phyloP scores from a whole-genome alignment of 2,329 filamentous ascomycete species.

The Sclerotinia borealis region DNA sequence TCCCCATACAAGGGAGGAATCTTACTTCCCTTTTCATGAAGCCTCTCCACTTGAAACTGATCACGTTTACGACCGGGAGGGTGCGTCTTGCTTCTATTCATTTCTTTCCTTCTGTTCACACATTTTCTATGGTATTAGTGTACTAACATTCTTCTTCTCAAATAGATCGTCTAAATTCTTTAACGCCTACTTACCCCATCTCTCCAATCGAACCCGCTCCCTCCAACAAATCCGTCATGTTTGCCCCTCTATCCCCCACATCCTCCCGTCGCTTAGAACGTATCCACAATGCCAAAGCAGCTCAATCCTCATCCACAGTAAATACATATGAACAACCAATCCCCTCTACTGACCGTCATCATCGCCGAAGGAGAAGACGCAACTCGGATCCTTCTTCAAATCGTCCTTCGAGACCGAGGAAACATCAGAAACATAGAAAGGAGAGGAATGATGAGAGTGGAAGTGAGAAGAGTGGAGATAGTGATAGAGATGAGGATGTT shows the following conservation, averaged over 20 bases:
- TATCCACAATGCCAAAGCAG: constrained; percentile 7
- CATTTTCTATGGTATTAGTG: too few species aligned
- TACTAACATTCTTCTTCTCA: background rate
- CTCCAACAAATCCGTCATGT: constrained; percentile 29
- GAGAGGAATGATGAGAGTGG: constrained; percentile 16
- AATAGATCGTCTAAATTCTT: constrained; percentile 6
- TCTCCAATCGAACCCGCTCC: background rate
- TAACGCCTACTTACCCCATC: background rate
- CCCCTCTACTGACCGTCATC: constrained; percentile 11
- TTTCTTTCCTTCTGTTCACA: constrained; percentile 1
- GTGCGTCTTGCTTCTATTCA: constrained; percentile 15
- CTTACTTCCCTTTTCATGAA: constrained; percentile 28
- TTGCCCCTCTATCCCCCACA: constrained; percentile 30
- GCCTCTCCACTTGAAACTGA: constrained; percentile 22
- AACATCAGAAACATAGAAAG: constrained; percentile 19
- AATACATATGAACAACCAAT: constrained; percentile 10
- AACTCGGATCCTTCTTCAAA: constrained; percentile 30
- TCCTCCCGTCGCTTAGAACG: constrained; percentile 20
- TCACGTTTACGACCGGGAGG: constrained; percentile 20
- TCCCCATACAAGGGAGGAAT: constrained; percentile 11
- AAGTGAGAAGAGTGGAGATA: constrained; percentile 13
- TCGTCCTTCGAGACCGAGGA: constrained; percentile 21
- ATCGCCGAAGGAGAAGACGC: constrained; percentile 18
- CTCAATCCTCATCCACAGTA: background rate
- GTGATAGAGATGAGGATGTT: constrained; percentile 14